Conservation (phyloP, 768 basidiomycete genomes). For the Asterophora parasitica region DNA sequence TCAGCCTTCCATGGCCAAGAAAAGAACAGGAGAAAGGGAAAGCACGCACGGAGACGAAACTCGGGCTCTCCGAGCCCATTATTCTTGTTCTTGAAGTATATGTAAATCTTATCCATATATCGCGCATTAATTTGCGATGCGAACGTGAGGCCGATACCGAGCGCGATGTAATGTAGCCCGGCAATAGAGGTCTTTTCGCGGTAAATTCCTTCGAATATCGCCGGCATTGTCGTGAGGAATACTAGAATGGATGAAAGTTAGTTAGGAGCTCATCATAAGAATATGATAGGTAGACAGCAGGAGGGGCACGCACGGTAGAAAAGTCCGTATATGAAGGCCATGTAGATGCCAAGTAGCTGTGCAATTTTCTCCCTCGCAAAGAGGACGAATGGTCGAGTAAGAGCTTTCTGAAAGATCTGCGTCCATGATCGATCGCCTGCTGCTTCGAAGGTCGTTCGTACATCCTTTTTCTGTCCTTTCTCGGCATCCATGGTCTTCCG, state of each 20-base stretch:
- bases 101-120: slow-evolving; percentile 51
- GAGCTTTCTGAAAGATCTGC: slow-evolving; percentile 43
- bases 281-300: neutral
- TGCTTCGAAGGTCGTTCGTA: slow-evolving; percentile 46
- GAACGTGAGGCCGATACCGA: slow-evolving; percentile 56
- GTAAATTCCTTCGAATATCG: slow-evolving; percentile 54
- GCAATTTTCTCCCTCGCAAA: slow-evolving; percentile 61
- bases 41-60: slow-evolving; percentile 41
- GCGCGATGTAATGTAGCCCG: slow-evolving; percentile 66
- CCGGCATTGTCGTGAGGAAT: slow-evolving; percentile 60
- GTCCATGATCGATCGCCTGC: slow-evolving; percentile 42
- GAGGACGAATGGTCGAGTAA: slow-evolving; percentile 65
- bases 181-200: slow-evolving; percentile 48
- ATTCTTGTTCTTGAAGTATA: slow-evolving; percentile 45
- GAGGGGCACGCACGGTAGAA: slow-evolving; percentile 43
- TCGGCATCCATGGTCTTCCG: slow-evolving; percentile 42
- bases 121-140: slow-evolving; percentile 54
- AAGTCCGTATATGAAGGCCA: slow-evolving; percentile 65
- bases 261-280: neutral
- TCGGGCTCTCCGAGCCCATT: slow-evolving; percentile 44
- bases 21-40: too few species aligned
- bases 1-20: too few species aligned
- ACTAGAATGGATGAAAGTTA: slow-evolving; percentile 31
- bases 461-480: slow-evolving; percentile 30
- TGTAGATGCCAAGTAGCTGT: slow-evolving; percentile 61